These are phyloP conservation scores for Tricholoma flavovirens DNA, from an alignment of 768 basidiomycete species.

Conservation along the genomic window DNA sequence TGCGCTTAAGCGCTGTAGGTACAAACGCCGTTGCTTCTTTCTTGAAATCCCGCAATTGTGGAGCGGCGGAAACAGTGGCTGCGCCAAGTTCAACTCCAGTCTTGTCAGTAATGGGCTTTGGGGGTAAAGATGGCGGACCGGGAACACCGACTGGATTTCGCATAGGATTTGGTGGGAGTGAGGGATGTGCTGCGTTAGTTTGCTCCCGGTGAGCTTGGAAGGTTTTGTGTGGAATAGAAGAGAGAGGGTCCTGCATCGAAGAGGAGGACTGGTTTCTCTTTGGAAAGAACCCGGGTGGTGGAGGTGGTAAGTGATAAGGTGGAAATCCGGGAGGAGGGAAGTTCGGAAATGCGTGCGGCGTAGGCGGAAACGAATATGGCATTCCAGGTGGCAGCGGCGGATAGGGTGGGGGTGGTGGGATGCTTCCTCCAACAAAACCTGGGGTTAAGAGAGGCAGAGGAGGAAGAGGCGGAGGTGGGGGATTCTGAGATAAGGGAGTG, in stretches of 20 bases:
- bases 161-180: constrained; percentile 38
- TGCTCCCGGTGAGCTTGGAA: constrained; percentile 68
- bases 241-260: constrained; percentile 70
- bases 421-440: constrained; percentile 20
- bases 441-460: constrained; percentile 23
- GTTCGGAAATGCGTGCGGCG: constrained; percentile 16
- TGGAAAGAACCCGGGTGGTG: constrained; percentile 66
- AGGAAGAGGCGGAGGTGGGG: constrained; percentile 6
- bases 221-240: constrained; percentile 70
- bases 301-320: constrained; percentile 29
- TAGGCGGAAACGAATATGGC: constrained; percentile 26
- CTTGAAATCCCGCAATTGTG: constrained; percentile 87
- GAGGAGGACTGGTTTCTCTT: constrained; percentile 44
- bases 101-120: constrained; percentile 28
- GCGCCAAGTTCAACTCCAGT: constrained; percentile 33
- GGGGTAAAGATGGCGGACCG: constrained; percentile 25
- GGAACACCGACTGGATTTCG: constrained; percentile 17
- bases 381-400: constrained; percentile 18
- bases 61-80: constrained; percentile 78
- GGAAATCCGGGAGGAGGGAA: constrained; percentile 25
- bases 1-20: constrained; percentile 76
- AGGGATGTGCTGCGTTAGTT: constrained; percentile 29
- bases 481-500: not conserved
- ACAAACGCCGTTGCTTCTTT: constrained; percentile 94
- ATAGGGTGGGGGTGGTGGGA: constrained; percentile 21